phyloP scores from a whole-genome alignment of 2,329 filamentous ascomycete species.

The Plenodomus tracheiphilus region DNA sequence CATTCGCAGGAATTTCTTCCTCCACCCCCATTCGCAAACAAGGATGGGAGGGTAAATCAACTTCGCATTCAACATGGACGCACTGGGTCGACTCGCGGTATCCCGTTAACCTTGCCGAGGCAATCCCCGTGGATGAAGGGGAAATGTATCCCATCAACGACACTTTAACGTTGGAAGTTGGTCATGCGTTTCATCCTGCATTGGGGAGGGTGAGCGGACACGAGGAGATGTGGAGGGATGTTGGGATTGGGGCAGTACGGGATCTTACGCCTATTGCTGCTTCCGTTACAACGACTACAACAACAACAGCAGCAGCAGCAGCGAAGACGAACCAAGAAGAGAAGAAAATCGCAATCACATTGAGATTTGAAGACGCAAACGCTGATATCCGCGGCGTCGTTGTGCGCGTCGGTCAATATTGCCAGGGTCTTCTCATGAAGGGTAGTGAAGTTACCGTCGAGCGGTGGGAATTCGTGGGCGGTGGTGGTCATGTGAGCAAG shows the following conservation, averaged over 20 bases:
- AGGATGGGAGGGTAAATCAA: constrained; percentile 9
- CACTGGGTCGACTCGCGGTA: constrained; percentile 65
- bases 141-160: constrained; percentile 53
- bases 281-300: too few species aligned
- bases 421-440: constrained; percentile 59
- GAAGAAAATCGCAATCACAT: constrained; percentile 42
- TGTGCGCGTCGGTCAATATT: constrained; percentile 57
- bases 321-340: too few species aligned
- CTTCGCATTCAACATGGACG: constrained; percentile 54
- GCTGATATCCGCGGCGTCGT: constrained; percentile 54
- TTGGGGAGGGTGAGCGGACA: constrained; percentile 59
- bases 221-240: constrained; percentile 68
- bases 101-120: constrained; percentile 30
- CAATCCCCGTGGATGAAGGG: constrained; percentile 56
- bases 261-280: background rate
- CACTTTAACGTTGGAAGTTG: constrained; percentile 53
- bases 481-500: too few species aligned
- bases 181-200: constrained; percentile 62
- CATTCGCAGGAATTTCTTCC: constrained; percentile 58
- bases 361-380: constrained; percentile 44
- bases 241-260: constrained; percentile 28
- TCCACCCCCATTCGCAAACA: constrained; percentile 32
- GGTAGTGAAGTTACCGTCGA: constrained; percentile 54
- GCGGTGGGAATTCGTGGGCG: constrained; percentile 54
- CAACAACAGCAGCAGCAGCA: too few species aligned